Percentiles rank a stretch among this genome's conserved stretches.
These are phyloP conservation scores for Salix brachista DNA, from an alignment of 345 rosid genomes.

Conservation along the genomic window DNA sequence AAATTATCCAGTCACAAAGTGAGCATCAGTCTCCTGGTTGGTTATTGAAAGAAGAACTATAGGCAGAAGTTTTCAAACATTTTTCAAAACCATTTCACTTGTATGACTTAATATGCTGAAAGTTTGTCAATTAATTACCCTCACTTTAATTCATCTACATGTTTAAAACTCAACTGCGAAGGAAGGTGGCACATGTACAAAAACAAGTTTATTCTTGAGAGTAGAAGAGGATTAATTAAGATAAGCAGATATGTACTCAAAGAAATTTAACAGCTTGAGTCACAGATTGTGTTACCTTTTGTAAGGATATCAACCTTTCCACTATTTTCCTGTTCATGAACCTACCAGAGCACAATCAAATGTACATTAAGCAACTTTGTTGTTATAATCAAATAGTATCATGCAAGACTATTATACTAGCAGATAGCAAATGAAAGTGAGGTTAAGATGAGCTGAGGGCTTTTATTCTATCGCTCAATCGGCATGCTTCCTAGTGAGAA, in stretches of 20 bases:
- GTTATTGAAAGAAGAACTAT: neutral
- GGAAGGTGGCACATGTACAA: neutral
- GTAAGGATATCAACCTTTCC: conserved; percentile 39
- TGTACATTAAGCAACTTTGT: neutral
- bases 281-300: conserved; percentile 34
- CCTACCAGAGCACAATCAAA: conserved; percentile 19
- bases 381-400: neutral
- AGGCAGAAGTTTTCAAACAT: neutral
- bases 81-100: neutral
- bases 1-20: conserved; percentile 6
- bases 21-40: conserved; percentile 2
- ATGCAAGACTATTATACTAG: neutral
- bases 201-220: neutral
- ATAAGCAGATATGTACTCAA: neutral
- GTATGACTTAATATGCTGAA: neutral
- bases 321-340: conserved; percentile 30
- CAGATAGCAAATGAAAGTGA: neutral
- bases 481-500: neutral
- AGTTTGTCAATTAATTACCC: neutral
- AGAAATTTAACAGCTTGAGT: conserved; percentile 1
- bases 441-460: neutral
- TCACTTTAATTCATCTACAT: neutral
- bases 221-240: neutral
- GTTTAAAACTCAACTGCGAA: neutral
- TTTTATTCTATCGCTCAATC: neutral